A percentile compares a stretch with the other conserved stretches of the same genome.
Evolutionary conservation across 2,329 filamentous ascomycete species (phyloP).

Genomic region (Microdochium paspali): DNA sequence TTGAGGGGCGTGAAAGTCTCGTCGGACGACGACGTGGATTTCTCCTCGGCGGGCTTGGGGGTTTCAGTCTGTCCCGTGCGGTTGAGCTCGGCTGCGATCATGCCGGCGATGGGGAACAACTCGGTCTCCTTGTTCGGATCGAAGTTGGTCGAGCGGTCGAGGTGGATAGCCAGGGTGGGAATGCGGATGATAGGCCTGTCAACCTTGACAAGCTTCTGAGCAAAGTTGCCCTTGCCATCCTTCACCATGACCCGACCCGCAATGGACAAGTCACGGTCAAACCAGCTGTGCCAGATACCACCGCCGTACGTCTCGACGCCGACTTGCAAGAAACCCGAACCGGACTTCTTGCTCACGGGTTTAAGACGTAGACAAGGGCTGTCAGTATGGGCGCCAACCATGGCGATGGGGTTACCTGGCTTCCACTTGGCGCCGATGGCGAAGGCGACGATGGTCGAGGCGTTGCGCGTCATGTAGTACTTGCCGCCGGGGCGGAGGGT

Average conservation of each 20-base stretch:
- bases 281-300: conserved; percentile 97
- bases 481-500: conserved; percentile 78
- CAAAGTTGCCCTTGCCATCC: conserved; percentile 62
- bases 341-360: conserved; percentile 82
- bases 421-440: conserved; percentile 86
- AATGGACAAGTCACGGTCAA: conserved; percentile 86
- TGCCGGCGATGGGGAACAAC: conserved; percentile 83
- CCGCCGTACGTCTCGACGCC: conserved; percentile 96
- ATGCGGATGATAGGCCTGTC: conserved; percentile 86
- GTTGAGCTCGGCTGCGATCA: conserved; percentile 84
- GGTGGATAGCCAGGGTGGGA: conserved; percentile 87
- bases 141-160: conserved; percentile 79
- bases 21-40: conserved; percentile 26
- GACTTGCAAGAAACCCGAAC: conserved; percentile 83
- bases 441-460: conserved; percentile 86
- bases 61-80: conserved; percentile 40
- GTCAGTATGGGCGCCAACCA: conserved; percentile 95
- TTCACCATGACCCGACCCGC: conserved; percentile 81
- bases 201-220: conserved; percentile 81
- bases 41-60: conserved; percentile 29
- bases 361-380: conserved; percentile 88
- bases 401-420: conserved; percentile 80
- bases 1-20: conserved; percentile 65
- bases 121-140: conserved; percentile 96
- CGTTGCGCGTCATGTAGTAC: conserved; percentile 93